Conservation (phyloP, 2,329 filamentous ascomycete species). For the Arthrobotrys iridis region DNA sequence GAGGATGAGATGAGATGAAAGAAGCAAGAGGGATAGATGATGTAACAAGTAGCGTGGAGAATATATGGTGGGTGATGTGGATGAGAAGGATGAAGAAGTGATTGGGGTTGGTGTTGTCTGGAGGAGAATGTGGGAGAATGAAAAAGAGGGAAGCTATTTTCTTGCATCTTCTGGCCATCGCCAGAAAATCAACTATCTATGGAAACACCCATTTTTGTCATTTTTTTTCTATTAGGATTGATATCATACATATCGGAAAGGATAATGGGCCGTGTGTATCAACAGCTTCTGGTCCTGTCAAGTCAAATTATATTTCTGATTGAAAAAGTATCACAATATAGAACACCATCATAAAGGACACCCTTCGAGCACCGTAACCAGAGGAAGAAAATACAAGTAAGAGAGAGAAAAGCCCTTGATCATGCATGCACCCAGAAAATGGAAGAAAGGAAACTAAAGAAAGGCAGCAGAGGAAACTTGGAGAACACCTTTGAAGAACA, state of each 20-base stretch:
- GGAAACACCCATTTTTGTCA: too few species aligned
- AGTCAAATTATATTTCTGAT: background rate
- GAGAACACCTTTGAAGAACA: conserved; percentile 19
- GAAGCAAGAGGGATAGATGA: too few species aligned
- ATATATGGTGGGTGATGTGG: too few species aligned
- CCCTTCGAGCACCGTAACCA: background rate
- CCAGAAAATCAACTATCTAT: too few species aligned
- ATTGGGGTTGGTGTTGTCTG: too few species aligned
- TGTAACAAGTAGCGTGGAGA: too few species aligned
- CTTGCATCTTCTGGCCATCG: too few species aligned
- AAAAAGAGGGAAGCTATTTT: too few species aligned
- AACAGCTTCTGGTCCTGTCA: background rate
- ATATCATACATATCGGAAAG: background rate
- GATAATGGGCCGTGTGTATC: background rate
- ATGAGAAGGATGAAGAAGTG: too few species aligned
- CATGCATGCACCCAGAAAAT: conserved; percentile 31
- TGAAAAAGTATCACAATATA: background rate
- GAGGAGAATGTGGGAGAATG: too few species aligned
- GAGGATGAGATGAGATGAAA: too few species aligned
- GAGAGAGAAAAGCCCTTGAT: background rate
- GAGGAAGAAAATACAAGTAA: conserved; percentile 1
- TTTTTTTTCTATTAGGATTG: background rate
- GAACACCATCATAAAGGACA: conserved; percentile 5
- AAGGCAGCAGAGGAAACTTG: background rate
- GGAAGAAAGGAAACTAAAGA: background rate